These are phyloP conservation scores for Nasturtium officinale DNA, from an alignment of 345 rosid species.

Conservation along the genomic window DNA sequence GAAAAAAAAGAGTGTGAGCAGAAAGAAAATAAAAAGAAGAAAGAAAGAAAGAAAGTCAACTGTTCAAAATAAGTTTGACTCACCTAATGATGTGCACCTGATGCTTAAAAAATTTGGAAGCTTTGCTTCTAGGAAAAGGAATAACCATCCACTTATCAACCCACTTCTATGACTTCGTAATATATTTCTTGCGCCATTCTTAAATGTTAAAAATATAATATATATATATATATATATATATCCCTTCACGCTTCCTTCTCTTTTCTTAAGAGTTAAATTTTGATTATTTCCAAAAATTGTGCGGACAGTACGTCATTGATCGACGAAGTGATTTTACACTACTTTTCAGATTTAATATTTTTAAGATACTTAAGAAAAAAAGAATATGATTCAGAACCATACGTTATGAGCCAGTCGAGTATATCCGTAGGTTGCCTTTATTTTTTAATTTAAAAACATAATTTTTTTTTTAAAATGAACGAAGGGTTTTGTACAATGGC, in stretches of 20 bases:
- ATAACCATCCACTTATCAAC: slow-evolving; percentile 5
- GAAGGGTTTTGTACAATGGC: no score
- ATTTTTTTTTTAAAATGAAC: no score
- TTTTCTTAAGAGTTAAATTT: background rate
- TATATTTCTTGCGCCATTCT: background rate
- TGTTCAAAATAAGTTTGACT: slow-evolving; percentile 13
- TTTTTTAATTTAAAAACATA: no score
- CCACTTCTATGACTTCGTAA: background rate
- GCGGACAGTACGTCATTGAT: background rate
- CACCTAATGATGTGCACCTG: background rate
- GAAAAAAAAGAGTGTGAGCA: background rate
- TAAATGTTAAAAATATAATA: background rate
- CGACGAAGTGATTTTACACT: background rate
- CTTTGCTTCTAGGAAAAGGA: slow-evolving; percentile 27
- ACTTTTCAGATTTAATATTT: background rate
- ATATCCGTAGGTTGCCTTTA: background rate
- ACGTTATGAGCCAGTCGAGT: background rate
- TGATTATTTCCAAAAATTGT: background rate
- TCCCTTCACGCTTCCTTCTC: background rate
- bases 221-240: no score
- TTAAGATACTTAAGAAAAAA: background rate
- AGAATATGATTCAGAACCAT: no score
- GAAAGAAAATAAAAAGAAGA: background rate
- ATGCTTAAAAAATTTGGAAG: background rate
- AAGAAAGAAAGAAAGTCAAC: slow-evolving; percentile 10